phyloP scores from a whole-genome alignment of 2,329 filamentous ascomycete genomes.

The Epichloe scottii region DNA sequence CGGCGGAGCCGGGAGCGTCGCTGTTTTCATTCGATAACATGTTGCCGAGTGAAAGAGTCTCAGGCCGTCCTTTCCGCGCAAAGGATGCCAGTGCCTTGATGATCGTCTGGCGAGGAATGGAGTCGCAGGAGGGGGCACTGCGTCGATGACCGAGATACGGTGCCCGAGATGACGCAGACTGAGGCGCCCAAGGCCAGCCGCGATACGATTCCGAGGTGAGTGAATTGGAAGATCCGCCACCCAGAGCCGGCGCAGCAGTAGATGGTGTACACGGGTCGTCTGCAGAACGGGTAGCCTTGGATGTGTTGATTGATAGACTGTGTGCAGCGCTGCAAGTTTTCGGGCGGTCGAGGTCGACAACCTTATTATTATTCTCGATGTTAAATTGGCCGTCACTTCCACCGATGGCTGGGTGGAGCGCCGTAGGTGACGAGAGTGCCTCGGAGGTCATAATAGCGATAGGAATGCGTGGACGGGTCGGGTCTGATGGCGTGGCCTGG shows the following conservation, averaged over 20 bases:
- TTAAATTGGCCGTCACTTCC: conserved; percentile 10
- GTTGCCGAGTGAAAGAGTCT: conserved; percentile 48
- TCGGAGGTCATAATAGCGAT: conserved; percentile 21
- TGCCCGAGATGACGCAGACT: neutral
- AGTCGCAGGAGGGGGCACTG: conserved; percentile 45
- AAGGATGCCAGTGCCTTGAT: conserved; percentile 69
- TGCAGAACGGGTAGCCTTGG: conserved; percentile 10
- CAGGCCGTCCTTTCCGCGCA: conserved; percentile 45
- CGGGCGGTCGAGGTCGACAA: conserved; percentile 9
- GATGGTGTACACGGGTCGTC: conserved; percentile 9
- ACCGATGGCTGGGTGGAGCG: conserved; percentile 39
- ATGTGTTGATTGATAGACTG: conserved; percentile 11
- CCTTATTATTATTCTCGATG: conserved; percentile 6
- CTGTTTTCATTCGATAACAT: conserved; percentile 38
- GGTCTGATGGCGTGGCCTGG: neutral
- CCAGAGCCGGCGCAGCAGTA: conserved; percentile 15
- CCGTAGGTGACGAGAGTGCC: conserved; percentile 30
- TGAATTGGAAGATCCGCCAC: conserved; percentile 11
- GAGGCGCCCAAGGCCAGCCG: conserved; percentile 2
- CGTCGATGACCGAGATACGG: conserved; percentile 25
- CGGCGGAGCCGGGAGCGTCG: conserved; percentile 28
- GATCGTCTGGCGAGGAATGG: conserved; percentile 64
- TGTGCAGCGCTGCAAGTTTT: conserved; percentile 9
- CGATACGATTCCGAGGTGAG: neutral
- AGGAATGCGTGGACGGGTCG: neutral